Evolutionary conservation across 75 land plant genomes (phyloP).

Genomic region (Sequoia sempervirens): DNA sequence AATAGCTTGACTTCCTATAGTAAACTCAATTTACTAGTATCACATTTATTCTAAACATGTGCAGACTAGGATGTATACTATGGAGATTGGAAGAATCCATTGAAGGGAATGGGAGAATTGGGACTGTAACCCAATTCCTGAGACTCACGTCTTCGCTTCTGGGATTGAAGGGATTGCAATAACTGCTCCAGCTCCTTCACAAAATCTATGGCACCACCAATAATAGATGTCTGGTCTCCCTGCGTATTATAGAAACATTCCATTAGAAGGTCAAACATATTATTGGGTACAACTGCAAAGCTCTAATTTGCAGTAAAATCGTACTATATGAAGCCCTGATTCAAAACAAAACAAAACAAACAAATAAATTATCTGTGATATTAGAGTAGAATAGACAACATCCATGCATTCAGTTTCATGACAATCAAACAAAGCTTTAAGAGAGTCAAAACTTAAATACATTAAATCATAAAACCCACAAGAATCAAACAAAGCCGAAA

Average conservation of each 20-base stretch:
- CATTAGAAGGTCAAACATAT: not conserved
- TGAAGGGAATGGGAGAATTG: conserved; percentile 22
- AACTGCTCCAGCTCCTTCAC: conserved; percentile 73
- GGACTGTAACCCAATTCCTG: conserved; percentile 15
- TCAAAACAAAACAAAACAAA: not conserved
- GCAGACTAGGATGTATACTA: conserved; percentile 33
- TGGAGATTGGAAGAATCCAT: conserved; percentile 41
- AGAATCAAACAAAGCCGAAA: too few species aligned
- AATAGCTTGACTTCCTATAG: too few species aligned
- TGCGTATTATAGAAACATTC: conserved; percentile 9
- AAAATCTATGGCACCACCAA: conserved; percentile 75
- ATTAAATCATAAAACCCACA: too few species aligned
- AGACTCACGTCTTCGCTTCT: conserved; percentile 22
- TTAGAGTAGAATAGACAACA: not conserved
- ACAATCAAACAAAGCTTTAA: not conserved
- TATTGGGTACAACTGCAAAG: not conserved
- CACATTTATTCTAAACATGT: not conserved
- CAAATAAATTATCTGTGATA: not conserved
- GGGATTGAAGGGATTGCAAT: conserved; percentile 50
- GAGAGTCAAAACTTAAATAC: not conserved
- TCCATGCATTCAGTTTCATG: not conserved
- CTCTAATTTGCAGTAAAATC: not conserved
- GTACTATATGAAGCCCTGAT: not conserved
- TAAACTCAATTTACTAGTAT: too few species aligned
- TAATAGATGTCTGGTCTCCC: conserved; percentile 79